Conservation (phyloP, 2,329 filamentous ascomycete genomes). For the Fusarium mangiferae region DNA sequence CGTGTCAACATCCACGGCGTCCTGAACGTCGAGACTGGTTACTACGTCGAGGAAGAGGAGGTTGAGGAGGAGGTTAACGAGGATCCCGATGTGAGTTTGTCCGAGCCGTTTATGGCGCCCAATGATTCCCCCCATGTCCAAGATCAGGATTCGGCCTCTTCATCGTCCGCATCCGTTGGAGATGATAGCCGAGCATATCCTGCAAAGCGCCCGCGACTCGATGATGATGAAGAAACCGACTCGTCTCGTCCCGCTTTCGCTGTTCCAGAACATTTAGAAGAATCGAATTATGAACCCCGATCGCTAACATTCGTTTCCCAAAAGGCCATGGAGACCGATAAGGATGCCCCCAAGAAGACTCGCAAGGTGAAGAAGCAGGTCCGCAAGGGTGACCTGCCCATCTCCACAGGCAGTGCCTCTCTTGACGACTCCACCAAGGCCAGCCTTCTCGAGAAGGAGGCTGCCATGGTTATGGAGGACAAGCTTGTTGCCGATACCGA, state of each 20-base stretch:
- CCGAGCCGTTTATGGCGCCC: background rate
- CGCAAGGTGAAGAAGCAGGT: constrained; percentile 99
- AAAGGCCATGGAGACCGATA: constrained; percentile 88
- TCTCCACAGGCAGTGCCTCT: constrained; percentile 83
- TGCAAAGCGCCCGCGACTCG: constrained; percentile 36
- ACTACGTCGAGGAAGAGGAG: constrained; percentile 98
- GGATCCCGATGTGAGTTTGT: constrained; percentile 75
- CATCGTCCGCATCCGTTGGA: constrained; percentile 28
- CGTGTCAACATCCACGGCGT: constrained; percentile 96
- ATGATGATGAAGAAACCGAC: background rate
- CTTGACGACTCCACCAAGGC: constrained; percentile 77
- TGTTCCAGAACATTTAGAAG: background rate
- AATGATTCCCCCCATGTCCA: constrained; percentile 1
- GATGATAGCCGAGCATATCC: constrained; percentile 24
- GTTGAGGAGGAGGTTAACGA: constrained; percentile 92
- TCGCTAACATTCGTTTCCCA: constrained; percentile 42
- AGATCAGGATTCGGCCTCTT: background rate
- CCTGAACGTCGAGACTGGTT: constrained; percentile 94
- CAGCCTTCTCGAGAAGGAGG: constrained; percentile 81
- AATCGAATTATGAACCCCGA: constrained; percentile 6
- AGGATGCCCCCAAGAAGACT: constrained; percentile 81
- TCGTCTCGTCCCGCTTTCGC: constrained; percentile 2
- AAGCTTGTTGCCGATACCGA: constrained; percentile 98
- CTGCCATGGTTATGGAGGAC: constrained; percentile 94
- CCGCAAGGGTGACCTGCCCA: constrained; percentile 93